Conservation (phyloP, 2,329 filamentous ascomycete genomes). For the Aureobasidium sp. region DNA sequence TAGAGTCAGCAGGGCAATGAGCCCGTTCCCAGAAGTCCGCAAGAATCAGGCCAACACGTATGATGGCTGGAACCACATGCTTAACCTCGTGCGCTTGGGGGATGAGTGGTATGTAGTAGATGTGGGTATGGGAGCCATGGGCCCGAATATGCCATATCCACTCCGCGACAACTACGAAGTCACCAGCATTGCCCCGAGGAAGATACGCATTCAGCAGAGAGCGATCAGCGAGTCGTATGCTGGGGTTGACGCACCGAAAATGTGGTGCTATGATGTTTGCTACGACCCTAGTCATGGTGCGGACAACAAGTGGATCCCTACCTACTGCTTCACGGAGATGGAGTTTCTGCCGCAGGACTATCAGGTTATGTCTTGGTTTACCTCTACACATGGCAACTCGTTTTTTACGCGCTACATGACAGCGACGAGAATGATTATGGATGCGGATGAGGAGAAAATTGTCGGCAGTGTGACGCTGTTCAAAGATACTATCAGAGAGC, state of each 20-base stretch:
- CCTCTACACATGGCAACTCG: constrained; percentile 33
- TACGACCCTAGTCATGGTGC: constrained; percentile 45
- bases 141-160: background rate
- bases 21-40: constrained; percentile 17
- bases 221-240: background rate
- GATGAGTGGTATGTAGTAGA: constrained; percentile 19
- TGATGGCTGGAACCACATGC: background rate
- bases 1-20: constrained; percentile 25
- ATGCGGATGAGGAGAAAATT: constrained; percentile 22
- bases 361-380: constrained; percentile 47
- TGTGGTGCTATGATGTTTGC: constrained; percentile 43
- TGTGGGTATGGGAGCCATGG: background rate
- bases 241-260: constrained; percentile 22
- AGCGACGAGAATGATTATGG: constrained; percentile 32
- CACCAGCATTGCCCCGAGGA: background rate
- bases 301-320: constrained; percentile 32
- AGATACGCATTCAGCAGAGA: background rate
- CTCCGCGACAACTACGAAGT: background rate
- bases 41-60: background rate
- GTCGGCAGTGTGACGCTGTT: constrained; percentile 33
- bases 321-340: constrained; percentile 33
- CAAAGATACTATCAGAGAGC: constrained; percentile 36
- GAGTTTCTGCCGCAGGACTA: constrained; percentile 54
- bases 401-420: constrained; percentile 26
- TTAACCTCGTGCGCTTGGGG: constrained; percentile 7